Evolutionary conservation across 352 stramenopile species (phyloP).

Genomic region (Globisporangium apiculatum): DNA sequence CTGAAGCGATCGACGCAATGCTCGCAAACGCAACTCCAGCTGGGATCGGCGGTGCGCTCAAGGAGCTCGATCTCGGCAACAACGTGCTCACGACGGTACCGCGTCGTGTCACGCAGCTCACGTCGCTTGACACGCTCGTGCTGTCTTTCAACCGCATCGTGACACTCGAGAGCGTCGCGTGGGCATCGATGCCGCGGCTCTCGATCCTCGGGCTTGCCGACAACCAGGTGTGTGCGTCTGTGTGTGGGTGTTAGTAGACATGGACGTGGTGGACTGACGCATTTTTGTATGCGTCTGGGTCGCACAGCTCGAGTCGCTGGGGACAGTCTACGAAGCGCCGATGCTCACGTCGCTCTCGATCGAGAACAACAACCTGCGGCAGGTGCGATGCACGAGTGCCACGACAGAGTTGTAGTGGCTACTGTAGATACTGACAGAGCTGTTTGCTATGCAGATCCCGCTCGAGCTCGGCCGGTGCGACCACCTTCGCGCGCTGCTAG

Average conservation of each 20-base stretch:
- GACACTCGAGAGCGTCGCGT: conserved; percentile 45
- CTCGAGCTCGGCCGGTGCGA: conserved; percentile 46
- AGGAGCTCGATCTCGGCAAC: conserved; percentile 70
- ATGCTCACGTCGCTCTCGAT: conserved; percentile 66
- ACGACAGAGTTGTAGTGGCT: neutral
- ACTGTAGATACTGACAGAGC: too few relatives aligned
- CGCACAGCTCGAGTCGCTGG: conserved; percentile 49
- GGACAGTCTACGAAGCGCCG: conserved; percentile 46
- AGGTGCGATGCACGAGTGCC: conserved; percentile 21
- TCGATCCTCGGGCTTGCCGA: conserved; percentile 57
- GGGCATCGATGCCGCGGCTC: conserved; percentile 49
- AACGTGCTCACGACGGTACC: conserved; percentile 55
- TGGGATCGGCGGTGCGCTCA: conserved; percentile 35
- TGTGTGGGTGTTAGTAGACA: neutral
- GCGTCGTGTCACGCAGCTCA: conserved; percentile 28
- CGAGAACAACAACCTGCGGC: conserved; percentile 78
- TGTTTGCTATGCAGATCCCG: conserved; percentile 36
- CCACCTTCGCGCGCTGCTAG: conserved; percentile 49
- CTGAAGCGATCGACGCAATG: conserved; percentile 35
- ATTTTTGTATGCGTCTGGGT: conserved; percentile 1
- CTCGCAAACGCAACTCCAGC: conserved; percentile 19
- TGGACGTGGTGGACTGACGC: neutral
- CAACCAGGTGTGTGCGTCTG: conserved; percentile 43
- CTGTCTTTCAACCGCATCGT: conserved; percentile 65
- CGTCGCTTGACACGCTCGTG: conserved; percentile 52